Conservation (phyloP, 2,329 filamentous ascomycete species). For the Alternaria sp. region DNA sequence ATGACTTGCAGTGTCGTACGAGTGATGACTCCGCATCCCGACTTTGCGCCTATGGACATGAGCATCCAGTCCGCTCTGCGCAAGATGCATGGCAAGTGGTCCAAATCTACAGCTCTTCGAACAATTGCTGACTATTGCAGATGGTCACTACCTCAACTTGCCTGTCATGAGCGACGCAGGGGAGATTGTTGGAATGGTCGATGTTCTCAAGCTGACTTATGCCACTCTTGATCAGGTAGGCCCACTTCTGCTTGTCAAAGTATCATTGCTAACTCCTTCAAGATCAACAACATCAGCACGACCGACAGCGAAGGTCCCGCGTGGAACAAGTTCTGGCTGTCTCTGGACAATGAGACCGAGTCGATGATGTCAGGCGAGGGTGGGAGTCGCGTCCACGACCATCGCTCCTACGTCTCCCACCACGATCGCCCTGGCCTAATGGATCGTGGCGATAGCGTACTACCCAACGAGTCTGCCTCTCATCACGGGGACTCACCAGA, state of each 20-base stretch:
- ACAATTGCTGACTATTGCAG: constrained; percentile 55
- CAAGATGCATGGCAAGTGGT: constrained; percentile 91
- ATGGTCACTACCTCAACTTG: constrained; percentile 97
- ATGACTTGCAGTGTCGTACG: constrained; percentile 95
- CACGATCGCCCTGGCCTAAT: constrained; percentile 66
- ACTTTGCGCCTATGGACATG: constrained; percentile 99
- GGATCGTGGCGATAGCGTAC: constrained; percentile 81
- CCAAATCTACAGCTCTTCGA: background rate
- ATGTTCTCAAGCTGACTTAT: constrained; percentile 97
- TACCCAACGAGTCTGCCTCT: constrained; percentile 93
- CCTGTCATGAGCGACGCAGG: constrained; percentile 97
- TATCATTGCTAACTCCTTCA: constrained; percentile 9
- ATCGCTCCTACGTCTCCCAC: constrained; percentile 81
- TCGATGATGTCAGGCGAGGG: constrained; percentile 94
- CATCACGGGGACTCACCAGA: constrained; percentile 82
- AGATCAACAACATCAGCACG: constrained; percentile 89
- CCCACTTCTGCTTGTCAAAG: background rate
- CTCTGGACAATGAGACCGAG: constrained; percentile 91
- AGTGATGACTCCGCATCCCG: constrained; percentile 98
- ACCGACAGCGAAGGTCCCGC: constrained; percentile 91
- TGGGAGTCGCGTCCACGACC: constrained; percentile 71
- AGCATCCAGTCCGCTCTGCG: constrained; percentile 96
- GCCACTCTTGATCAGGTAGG: constrained; percentile 92
- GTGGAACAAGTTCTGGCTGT: constrained; percentile 99
- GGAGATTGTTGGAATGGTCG: constrained; percentile 99